phyloP scores from a whole-genome alignment of 108 stramenopile genomes.

The Cylindrotheca closterium region DNA sequence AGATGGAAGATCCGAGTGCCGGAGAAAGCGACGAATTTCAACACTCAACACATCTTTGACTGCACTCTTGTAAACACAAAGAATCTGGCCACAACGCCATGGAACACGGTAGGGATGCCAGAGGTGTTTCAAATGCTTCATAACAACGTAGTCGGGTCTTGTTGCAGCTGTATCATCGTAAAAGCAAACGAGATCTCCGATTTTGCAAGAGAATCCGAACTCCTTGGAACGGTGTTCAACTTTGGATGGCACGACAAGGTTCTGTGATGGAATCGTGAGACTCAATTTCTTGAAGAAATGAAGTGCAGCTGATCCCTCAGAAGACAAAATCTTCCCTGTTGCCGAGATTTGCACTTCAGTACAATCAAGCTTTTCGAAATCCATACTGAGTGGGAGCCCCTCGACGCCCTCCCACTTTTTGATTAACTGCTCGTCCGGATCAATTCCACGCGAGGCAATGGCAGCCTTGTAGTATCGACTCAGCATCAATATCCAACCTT shows the following conservation, averaged over 20 bases:
- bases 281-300: conserved; percentile 4
- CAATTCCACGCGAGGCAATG: background rate
- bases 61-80: conserved; percentile 18
- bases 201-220: conserved; percentile 6
- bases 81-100: conserved; percentile 36
- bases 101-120: conserved; percentile 41
- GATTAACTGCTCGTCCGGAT: conserved; percentile 16
- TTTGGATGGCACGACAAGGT: conserved; percentile 14
- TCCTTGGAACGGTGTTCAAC: conserved; percentile 8
- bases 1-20: conserved; percentile 23
- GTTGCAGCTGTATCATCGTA: conserved; percentile 11
- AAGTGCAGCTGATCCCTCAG: background rate
- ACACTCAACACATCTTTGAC: conserved; percentile 1
- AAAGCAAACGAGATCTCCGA: conserved; percentile 42
- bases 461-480: conserved; percentile 10
- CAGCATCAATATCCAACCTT: conserved; percentile 21
- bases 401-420: conserved; percentile 1
- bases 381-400: background rate
- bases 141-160: background rate
- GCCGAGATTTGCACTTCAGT: background rate
- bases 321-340: background rate
- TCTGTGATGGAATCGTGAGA: conserved; percentile 1
- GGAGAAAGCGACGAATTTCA: conserved; percentile 42
- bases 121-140: conserved; percentile 8
- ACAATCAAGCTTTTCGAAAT: background rate